Conservation (phyloP, 805 yeast genomes). For the Wickerhamomyces ciferrii region DNA sequence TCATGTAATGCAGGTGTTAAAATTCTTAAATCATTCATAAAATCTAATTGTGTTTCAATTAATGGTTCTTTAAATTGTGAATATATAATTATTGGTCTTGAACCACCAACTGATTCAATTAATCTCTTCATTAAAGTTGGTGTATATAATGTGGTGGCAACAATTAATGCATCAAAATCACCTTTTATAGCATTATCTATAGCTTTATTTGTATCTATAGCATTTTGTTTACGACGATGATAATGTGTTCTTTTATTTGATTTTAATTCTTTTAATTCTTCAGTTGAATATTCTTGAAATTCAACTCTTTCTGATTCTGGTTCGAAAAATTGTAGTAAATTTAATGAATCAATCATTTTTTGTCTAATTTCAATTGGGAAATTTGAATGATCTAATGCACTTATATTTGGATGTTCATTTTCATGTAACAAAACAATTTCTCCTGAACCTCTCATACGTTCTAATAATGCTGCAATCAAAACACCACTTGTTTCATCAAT, state of each 20-base stretch:
- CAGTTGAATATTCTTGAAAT: slow-evolving; percentile 41
- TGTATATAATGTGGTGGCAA: slow-evolving; percentile 68
- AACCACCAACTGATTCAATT: slow-evolving; percentile 68
- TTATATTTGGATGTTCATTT: slow-evolving; percentile 85
- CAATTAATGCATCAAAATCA: slow-evolving; percentile 70
- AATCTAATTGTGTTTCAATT: slow-evolving; percentile 65
- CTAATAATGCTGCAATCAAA: slow-evolving; percentile 79
- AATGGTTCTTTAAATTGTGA: slow-evolving; percentile 77
- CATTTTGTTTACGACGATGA: slow-evolving; percentile 56
- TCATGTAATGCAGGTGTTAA: slow-evolving; percentile 82
- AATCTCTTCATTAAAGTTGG: slow-evolving; percentile 58
- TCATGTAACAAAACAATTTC: slow-evolving; percentile 77
- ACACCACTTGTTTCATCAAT: slow-evolving; percentile 95
- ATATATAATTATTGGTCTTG: slow-evolving; percentile 82
- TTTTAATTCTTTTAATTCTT: slow-evolving; percentile 49
- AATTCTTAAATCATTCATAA: slow-evolving; percentile 61
- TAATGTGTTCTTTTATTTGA: slow-evolving; percentile 62
- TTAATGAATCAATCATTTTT: slow-evolving; percentile 61
- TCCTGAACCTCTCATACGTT: slow-evolving; percentile 77
- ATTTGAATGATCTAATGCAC: slow-evolving; percentile 63
- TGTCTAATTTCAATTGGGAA: slow-evolving; percentile 47
- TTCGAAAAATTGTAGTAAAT: slow-evolving; percentile 74
- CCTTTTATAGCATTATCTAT: slow-evolving; percentile 44
- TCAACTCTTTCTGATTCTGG: slow-evolving; percentile 56
- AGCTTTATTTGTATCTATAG: slow-evolving; percentile 37